Percentiles rank a stretch among this genome's conserved stretches.
Conservation (phyloP, 768 basidiomycete species). For the Lepiota brunneoincarnata region DNA sequence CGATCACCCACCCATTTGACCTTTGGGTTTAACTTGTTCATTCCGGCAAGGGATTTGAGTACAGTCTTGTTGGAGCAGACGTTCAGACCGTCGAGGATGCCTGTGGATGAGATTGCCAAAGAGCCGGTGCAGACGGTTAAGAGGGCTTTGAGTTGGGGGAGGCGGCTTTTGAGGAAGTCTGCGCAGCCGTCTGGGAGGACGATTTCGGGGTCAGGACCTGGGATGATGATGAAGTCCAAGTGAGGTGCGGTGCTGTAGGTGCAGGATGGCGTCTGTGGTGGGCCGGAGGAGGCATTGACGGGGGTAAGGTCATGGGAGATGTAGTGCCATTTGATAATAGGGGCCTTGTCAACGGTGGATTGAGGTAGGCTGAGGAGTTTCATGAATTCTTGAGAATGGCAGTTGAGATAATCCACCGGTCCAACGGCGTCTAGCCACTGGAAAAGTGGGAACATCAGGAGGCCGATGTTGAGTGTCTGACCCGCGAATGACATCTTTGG, state of each 20-base stretch:
- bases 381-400: slow-evolving; percentile 14
- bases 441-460: slow-evolving; percentile 20
- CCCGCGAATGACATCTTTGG: background rate
- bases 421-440: slow-evolving; percentile 27
- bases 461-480: slow-evolving; percentile 17
- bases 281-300: slow-evolving; percentile 17
- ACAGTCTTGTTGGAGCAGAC: slow-evolving; percentile 22
- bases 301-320: slow-evolving; percentile 17
- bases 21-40: slow-evolving; percentile 17
- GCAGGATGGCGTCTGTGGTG: slow-evolving; percentile 16
- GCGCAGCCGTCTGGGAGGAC: slow-evolving; percentile 14
- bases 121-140: slow-evolving; percentile 25
- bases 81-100: slow-evolving; percentile 22
- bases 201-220: slow-evolving; percentile 18
- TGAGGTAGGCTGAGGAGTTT: background rate
- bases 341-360: slow-evolving; percentile 17
- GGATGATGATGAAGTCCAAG: slow-evolving; percentile 25
- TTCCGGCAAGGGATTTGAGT: slow-evolving; percentile 8
- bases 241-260: slow-evolving; percentile 19
- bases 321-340: slow-evolving; percentile 23
- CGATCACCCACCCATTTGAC: slow-evolving; percentile 28
- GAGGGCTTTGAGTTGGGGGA: slow-evolving; percentile 19
- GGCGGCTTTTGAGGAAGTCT: slow-evolving; percentile 16
- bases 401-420: slow-evolving; percentile 23
- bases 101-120: slow-evolving; percentile 18